Percentiles rank a stretch among this genome's conserved stretches.
phyloP scores from a whole-genome alignment of 2,329 filamentous ascomycete genomes.

The Trichophyton schoenleinii region DNA sequence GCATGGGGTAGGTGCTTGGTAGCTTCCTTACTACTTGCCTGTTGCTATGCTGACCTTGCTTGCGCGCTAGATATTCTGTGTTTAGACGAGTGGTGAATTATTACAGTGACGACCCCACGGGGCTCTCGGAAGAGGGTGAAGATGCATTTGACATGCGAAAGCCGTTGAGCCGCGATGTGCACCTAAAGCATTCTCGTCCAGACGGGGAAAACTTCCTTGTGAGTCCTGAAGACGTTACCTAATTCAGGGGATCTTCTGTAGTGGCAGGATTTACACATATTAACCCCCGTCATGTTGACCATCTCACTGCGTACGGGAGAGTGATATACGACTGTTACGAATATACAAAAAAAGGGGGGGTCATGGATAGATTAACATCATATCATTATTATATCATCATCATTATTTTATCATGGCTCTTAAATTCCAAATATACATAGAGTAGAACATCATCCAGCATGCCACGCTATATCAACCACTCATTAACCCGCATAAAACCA shows the following conservation, averaged over 20 bases:
- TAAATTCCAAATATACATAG: no score
- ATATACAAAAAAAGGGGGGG: no score
- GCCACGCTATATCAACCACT: no score
- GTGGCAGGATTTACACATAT: not conserved
- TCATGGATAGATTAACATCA: no score
- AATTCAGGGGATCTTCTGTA: slow-evolving; percentile 8
- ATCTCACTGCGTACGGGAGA: not conserved
- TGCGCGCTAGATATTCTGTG: slow-evolving; percentile 53
- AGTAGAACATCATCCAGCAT: no score
- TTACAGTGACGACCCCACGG: slow-evolving; percentile 72
- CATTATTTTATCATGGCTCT: no score
- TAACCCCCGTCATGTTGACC: not conserved
- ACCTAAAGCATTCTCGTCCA: slow-evolving; percentile 61
- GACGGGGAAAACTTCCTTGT: slow-evolving; percentile 71
- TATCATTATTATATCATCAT: no score
- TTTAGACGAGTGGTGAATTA: slow-evolving; percentile 83
- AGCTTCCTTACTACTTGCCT: not conserved
- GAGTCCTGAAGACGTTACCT: slow-evolving; percentile 66
- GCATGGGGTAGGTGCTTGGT: slow-evolving; percentile 54
- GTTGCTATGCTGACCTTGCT: not conserved
- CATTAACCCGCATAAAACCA: no score
- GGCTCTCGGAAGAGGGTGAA: slow-evolving; percentile 47
- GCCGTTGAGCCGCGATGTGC: slow-evolving; percentile 66
- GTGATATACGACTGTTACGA: not conserved
- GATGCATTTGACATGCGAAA: slow-evolving; percentile 98